Conservation (phyloP, 345 rosid species). For the Capsella bursapastoris region DNA sequence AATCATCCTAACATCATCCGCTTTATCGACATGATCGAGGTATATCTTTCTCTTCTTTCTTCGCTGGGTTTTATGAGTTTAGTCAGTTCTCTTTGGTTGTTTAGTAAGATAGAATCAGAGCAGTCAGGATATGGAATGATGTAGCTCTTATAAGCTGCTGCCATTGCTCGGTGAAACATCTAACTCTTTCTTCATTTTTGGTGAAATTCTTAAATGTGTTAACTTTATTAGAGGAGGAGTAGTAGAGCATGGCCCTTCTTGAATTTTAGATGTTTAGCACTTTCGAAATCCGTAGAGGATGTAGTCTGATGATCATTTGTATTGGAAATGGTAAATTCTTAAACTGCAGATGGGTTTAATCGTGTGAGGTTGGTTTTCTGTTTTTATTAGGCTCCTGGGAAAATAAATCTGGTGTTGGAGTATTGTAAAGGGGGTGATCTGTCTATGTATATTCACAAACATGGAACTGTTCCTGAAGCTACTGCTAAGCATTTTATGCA, state of each 20-base stretch:
- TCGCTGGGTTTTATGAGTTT: neutral
- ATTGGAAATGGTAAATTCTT: constrained; percentile 8
- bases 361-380: neutral
- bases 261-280: neutral
- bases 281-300: neutral
- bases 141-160: constrained; percentile 21
- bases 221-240: constrained; percentile 1
- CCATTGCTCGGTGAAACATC: constrained; percentile 17
- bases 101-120: neutral
- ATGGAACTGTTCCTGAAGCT: constrained; percentile 75
- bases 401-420: constrained; percentile 84
- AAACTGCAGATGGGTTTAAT: neutral
- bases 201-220: constrained; percentile 6
- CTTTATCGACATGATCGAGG: constrained; percentile 93
- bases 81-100: neutral
- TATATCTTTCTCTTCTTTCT: constrained; percentile 23
- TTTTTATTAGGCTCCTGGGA: constrained; percentile 71
- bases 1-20: constrained; percentile 89
- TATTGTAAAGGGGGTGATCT: constrained; percentile 96
- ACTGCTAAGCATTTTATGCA: constrained; percentile 93
- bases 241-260: neutral
- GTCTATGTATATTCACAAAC: constrained; percentile 78
- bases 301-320: neutral
- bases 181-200: neutral
- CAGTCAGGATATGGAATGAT: constrained; percentile 13